Evolutionary conservation across 2,329 filamentous ascomycete genomes (phyloP).

Genomic region (Ceratocystis cubensis): DNA sequence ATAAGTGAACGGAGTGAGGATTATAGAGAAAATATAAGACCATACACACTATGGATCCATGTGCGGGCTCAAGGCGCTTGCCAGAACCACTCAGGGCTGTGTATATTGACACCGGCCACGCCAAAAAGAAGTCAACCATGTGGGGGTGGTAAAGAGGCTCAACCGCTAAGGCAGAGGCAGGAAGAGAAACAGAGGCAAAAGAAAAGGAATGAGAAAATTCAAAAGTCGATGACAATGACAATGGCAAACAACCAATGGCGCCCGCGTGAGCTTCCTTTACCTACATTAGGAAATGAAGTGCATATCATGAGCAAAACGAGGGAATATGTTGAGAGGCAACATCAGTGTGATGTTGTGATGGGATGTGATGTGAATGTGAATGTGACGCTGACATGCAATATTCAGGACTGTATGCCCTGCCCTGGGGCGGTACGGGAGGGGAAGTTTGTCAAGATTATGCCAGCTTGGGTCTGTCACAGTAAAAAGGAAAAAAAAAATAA

Average conservation of each 20-base stretch:
- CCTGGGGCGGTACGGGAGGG: not conserved
- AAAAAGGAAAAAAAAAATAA: not conserved
- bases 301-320: too few relatives aligned
- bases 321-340: too few relatives aligned
- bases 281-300: too few relatives aligned
- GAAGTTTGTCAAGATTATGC: not conserved
- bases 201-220: too few relatives aligned
- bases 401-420: not conserved
- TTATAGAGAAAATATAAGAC: too few relatives aligned
- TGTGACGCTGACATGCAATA: conserved; percentile 1
- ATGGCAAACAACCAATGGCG: too few relatives aligned
- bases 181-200: too few relatives aligned
- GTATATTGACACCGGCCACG: not conserved
- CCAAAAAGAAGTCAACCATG: not conserved
- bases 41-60: too few relatives aligned
- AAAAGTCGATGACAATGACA: too few relatives aligned
- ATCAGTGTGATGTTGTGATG: not conserved
- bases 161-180: too few relatives aligned
- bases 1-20: too few relatives aligned
- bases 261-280: too few relatives aligned
- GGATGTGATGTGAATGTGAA: not conserved
- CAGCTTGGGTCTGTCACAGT: not conserved
- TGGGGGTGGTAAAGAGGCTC: not conserved
- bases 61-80: not conserved
- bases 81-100: not conserved